phyloP scores from a whole-genome alignment of 177 flowering plant genomes.

The Vitis hybrid region DNA sequence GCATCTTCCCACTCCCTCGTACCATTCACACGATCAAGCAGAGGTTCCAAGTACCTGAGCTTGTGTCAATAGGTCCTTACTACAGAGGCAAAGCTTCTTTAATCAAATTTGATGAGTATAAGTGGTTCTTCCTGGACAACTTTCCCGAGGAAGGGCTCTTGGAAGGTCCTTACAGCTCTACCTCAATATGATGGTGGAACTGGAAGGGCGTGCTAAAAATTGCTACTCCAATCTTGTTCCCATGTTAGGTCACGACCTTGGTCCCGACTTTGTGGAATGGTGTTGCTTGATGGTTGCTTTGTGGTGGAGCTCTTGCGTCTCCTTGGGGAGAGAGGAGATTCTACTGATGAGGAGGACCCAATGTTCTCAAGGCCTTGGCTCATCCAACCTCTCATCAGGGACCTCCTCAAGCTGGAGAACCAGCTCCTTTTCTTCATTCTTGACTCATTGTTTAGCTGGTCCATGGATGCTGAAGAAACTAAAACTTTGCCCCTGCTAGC shows the following conservation, averaged over 20 bases:
- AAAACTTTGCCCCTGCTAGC: too few species aligned
- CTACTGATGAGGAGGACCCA: too few species aligned
- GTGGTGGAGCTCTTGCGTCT: background rate
- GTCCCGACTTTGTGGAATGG: background rate
- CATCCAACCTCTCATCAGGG: background rate
- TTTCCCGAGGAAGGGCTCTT: background rate
- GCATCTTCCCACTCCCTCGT: background rate
- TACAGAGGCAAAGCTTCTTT: background rate
- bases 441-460: background rate
- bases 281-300: background rate
- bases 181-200: background rate
- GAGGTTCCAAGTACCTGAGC: background rate
- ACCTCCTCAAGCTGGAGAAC: slow-evolving; percentile 2
- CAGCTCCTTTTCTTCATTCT: background rate
- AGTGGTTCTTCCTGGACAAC: background rate
- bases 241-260: background rate
- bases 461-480: too few species aligned
- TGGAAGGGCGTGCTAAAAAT: background rate
- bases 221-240: background rate
- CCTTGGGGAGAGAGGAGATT: background rate
- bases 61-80: background rate
- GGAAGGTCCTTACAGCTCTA: background rate
- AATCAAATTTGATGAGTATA: background rate
- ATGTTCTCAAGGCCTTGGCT: too few species aligned
- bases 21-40: background rate